A percentile compares a stretch with the other conserved stretches of the same genome.
These are phyloP conservation scores for Dactylis glomerata DNA, from an alignment of 176 grass and related monocot genomes.

Conservation along the genomic window DNA sequence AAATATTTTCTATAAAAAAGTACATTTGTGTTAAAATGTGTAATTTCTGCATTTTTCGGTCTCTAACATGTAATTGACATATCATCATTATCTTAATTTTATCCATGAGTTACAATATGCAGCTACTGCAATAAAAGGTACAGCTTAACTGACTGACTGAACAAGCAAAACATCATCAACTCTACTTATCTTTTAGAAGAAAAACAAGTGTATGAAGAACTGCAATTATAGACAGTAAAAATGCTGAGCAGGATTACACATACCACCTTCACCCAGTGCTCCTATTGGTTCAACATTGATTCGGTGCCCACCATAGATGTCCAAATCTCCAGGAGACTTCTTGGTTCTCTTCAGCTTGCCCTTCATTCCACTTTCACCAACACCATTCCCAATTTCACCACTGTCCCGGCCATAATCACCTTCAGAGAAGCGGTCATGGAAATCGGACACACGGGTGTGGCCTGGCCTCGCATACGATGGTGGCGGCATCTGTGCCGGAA, in stretches of 20 bases:
- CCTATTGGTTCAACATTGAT: constrained; percentile 52
- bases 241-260: background rate
- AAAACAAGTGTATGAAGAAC: background rate
- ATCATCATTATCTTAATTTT: background rate
- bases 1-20: background rate
- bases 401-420: constrained; percentile 45
- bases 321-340: constrained; percentile 34
- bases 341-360: constrained; percentile 45
- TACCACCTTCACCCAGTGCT: constrained; percentile 38
- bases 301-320: constrained; percentile 47
- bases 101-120: background rate
- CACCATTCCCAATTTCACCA: constrained; percentile 52
- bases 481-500: constrained; percentile 28
- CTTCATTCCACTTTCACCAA: constrained; percentile 22
- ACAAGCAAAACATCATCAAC: constrained; percentile 19
- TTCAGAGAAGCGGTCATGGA: constrained; percentile 45
- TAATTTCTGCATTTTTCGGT: background rate
- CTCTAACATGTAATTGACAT: constrained; percentile 18
- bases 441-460: constrained; percentile 44
- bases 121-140: constrained; percentile 1
- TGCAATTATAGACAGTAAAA: constrained; percentile 1
- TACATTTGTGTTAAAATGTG: background rate
- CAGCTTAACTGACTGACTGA: constrained; percentile 6
- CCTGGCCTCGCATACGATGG: constrained; percentile 34
- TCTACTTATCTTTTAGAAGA: background rate